Evolutionary conservation across 805 yeast genomes (phyloP), one percentile per base, ranked within the genome.

Genomic region (Candida verbasci): DNA sequence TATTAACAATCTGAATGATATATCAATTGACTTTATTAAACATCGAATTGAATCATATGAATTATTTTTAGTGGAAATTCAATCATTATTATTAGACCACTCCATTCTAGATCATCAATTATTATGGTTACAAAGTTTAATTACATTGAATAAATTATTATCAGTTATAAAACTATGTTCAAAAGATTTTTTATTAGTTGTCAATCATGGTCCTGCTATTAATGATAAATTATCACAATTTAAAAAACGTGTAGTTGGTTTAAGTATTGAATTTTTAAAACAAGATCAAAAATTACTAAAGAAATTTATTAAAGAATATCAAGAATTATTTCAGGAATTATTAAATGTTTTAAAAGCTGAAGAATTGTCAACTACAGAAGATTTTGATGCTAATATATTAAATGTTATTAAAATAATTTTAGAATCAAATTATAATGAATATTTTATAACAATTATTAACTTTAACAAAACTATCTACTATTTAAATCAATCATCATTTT

Each of bases 61-160:
- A 25, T 53, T 48, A 25, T 47, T 39, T 41, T 48, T 43, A 27
- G 26, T 30, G 26, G 54, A 46, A 17, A 36, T 43, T 5, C 35
- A 34, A 12, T 27, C 41, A 15, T 15, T 34, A 3, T 46, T 56
- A 9, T 24, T 20, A 6, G 41, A 44, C n/a, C 25, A 40, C 25
- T 40, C 42, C 0, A n/a, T 45, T 4, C 31, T 18, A 3, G 22
- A 36, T 9, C 50, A 56, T 35, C 44, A 44, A 16, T 31, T 38
- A n/a, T 37, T 54, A 7, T 56, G 62, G 62, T 22, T 55, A 8
- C 33, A 39, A 6, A 30, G 35, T 5, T 12, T 52, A 8, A 29
- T 38, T 1, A 25, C 28, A 16, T 30, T 51, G 17, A 31, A 39
- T 6, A 18, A 26, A 1, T 32, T 28, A 12, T 29, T 50, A 17